Evolutionary conservation across 2,329 filamentous ascomycete genomes (phyloP).

Genomic region (Cordyceps fumosorosea): DNA sequence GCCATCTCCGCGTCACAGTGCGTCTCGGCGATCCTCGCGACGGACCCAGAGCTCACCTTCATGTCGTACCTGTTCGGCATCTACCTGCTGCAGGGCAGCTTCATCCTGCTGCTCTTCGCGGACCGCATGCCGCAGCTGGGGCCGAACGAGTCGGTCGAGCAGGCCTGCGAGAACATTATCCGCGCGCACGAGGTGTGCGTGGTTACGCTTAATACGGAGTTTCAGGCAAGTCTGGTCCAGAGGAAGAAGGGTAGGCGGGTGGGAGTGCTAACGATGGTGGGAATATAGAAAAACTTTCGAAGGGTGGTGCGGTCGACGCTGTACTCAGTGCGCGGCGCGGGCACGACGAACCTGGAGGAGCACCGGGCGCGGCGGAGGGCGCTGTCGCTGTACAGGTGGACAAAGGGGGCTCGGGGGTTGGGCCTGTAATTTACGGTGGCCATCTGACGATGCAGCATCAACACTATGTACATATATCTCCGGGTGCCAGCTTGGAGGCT

Average conservation of each 20-base stretch:
- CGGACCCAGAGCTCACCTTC: slow-evolving; percentile 44
- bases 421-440: slow-evolving; percentile 21
- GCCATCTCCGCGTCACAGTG: slow-evolving; percentile 40
- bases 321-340: slow-evolving; percentile 38
- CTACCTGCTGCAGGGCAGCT: slow-evolving; percentile 45
- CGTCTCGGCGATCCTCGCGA: slow-evolving; percentile 37
- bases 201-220: slow-evolving; percentile 42
- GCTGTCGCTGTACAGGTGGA: slow-evolving; percentile 49
- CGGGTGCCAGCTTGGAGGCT: neutral
- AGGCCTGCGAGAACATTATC: slow-evolving; percentile 43
- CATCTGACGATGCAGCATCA: neutral
- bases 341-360: slow-evolving; percentile 34
- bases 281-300: slow-evolving; percentile 48
- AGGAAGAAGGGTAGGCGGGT: no score
- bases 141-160: slow-evolving; percentile 37
- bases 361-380: slow-evolving; percentile 40
- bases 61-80: slow-evolving; percentile 48
- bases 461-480: neutral
- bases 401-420: slow-evolving; percentile 29
- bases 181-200: slow-evolving; percentile 45
- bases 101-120: slow-evolving; percentile 41
- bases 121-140: slow-evolving; percentile 43
- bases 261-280: no score
- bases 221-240: slow-evolving; percentile 42
- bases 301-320: slow-evolving; percentile 44